Percentiles rank a stretch among this genome's conserved stretches.
phyloP scores from a whole-genome alignment of 768 basidiomycete genomes.

The Suillus decipiens region DNA sequence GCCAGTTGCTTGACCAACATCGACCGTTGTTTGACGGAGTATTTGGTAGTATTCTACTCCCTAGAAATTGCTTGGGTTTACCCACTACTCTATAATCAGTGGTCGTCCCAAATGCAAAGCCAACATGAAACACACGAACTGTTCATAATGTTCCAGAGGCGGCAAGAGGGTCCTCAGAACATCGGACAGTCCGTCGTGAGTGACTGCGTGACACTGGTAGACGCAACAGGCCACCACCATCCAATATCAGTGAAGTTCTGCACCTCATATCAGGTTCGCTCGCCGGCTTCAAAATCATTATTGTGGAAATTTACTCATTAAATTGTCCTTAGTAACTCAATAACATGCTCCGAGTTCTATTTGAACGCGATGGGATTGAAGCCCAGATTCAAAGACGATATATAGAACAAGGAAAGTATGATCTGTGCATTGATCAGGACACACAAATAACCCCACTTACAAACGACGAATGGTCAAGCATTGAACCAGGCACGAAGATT shows the following conservation, averaged over 20 bases:
- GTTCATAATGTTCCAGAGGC: background rate
- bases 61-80: background rate
- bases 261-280: background rate
- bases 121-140: background rate
- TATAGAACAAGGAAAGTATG: conserved; percentile 25
- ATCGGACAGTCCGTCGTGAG: background rate
- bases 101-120: background rate
- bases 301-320: background rate
- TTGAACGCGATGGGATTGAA: conserved; percentile 19
- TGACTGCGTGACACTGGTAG: background rate
- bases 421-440: conserved; percentile 28
- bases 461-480: conserved; percentile 24
- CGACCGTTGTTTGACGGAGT: background rate
- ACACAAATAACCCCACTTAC: conserved; percentile 25
- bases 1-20: too few relatives aligned
- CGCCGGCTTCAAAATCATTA: background rate
- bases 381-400: conserved; percentile 22
- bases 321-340: background rate
- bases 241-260: conserved; percentile 15
- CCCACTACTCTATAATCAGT: background rate
- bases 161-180: conserved; percentile 9
- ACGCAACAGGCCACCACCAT: conserved; percentile 17
- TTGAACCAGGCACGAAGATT: conserved; percentile 27
- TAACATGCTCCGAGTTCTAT: conserved; percentile 18
- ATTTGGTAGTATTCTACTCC: background rate